Evolutionary conservation across 371 early-diverging fungal species (phyloP), one percentile per base, ranked within the genome.

Genomic region (Entomophthora muscae): DNA sequence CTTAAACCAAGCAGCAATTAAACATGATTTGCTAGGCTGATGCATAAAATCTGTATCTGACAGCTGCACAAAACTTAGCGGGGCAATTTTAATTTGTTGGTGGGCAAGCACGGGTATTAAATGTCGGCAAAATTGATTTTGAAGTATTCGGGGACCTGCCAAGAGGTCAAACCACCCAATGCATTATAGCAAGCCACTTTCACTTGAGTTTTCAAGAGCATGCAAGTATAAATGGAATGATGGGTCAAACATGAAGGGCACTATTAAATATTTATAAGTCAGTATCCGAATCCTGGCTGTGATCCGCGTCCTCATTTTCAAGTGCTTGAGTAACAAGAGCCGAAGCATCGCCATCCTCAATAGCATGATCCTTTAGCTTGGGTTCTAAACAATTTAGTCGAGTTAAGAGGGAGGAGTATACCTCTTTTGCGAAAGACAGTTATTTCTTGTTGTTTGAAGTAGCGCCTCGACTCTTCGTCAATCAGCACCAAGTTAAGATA

Each of bases 381-480:
- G 42, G 5, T 42, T 42, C 10, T 5, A 42, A 42, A 10, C 42
- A 10, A 42, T 5, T 10, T 5, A 17, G 42, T 10, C 17, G 42
- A 42, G 42, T 5, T 42, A 42, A 42, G 17, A 17, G 42, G 42
- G 42, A 5, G 42, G 42, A 17, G 42, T 42, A n/a, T 63, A 71
- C 70, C 69, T 68, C 64, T 64, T 64, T 82, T 73, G 71, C 91
- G 78, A 72, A 78, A 90, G 66, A 91, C 80, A 28, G 91, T 90
- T 42, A 91, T 90, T 66, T 96, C 98, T 77, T 96, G 95, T 73
- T 96, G 95, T 76, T 95, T 95, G 66, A 90, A 94, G 71, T 98
- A 98, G 59, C 97, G 81, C 52, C 98, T 81, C 74, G 93, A 95
- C 72, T 98, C 98, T 69, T 96, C 96, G 70, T 98, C 98, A 63